Base-by-base conservation (phyloP, 495 filamentous ascomycete species). In the Penicillium steckii region DNA sequence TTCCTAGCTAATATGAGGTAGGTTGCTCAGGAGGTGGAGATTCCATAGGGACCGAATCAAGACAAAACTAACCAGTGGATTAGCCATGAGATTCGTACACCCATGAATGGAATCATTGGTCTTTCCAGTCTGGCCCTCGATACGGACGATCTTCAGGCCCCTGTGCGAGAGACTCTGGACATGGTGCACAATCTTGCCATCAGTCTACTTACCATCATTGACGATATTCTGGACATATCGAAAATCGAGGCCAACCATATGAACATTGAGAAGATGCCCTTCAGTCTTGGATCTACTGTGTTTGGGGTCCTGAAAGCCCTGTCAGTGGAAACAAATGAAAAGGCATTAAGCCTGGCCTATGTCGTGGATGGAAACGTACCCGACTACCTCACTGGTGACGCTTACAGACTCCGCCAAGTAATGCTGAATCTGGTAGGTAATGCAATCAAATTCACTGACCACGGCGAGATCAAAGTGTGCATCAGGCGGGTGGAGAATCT, bases 101-200 rank as follows among this genome's bases (percentile, higher is more conserved):
- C 84, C 3, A 85, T 86, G 57, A 79, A 81, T 4, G 86, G 87
- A 15, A 85, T 90, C 77, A 80, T 84, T 2, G 84, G 88, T 2
- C 56, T 96, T 86, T 95, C 91, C 0, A 91, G 95, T 30, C 67
- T 93, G 9, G 73, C 80, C 83, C 57, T 55, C 67, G 78, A 41
- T 83, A 91, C 53, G 79, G 90, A 64, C 65, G 77, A 83, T 79
- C 13, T 85, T 83, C 57, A 87, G 82, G 57, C 87, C 85, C 35
- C 82, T 82, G 59, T 77, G 80, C 27, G 90, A 82, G 91, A 96
- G 68, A 96, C 95, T 85, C 70, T 96, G 56, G 95, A 92, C 57
- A 95, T 95, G 67, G 91, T 96, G 47, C 91, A 95, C 66, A 91
- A 91, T 55, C 82, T 96, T 3, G 89, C 85, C 0, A 90, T 89